Conservation (phyloP, 2,329 filamentous ascomycete species). For the Parastagonospora avenae region DNA sequence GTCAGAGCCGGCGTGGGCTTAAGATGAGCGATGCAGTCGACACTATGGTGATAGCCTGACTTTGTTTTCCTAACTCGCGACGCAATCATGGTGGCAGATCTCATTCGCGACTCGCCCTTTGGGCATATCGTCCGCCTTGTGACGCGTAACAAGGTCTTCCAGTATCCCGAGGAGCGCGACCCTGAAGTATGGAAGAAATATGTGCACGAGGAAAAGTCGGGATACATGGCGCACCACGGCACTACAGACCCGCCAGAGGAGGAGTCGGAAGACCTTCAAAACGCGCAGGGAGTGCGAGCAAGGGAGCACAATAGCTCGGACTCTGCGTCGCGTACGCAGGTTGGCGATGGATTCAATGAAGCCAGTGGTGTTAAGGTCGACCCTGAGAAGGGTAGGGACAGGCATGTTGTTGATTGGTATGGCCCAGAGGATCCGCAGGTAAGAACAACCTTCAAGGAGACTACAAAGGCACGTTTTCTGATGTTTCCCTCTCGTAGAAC, state of each 20-base stretch:
- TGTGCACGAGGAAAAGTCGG: constrained; percentile 57
- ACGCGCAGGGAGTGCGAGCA: constrained; percentile 12
- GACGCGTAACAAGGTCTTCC: constrained; percentile 44
- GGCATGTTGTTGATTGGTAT: constrained; percentile 59
- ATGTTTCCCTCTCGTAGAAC: constrained; percentile 38
- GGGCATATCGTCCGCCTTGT: constrained; percentile 51
- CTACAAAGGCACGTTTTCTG: neutral
- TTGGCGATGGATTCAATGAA: constrained; percentile 28
- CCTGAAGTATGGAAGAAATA: constrained; percentile 56
- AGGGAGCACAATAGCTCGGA: constrained; percentile 14
- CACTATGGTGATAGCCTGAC: neutral
- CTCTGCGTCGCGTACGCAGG: constrained; percentile 20
- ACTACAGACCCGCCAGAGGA: constrained; percentile 44
- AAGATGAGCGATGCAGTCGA: too few species aligned
- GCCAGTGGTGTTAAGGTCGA: constrained; percentile 53
- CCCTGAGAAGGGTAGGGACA: constrained; percentile 58
- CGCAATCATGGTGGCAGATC: constrained; percentile 15
- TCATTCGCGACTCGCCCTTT: constrained; percentile 29
- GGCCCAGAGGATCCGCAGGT: constrained; percentile 53
- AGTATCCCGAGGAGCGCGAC: constrained; percentile 56
- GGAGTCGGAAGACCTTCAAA: constrained; percentile 24
- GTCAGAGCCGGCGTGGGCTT: neutral
- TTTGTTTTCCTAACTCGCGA: neutral
- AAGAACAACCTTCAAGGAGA: constrained; percentile 2
- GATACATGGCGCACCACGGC: constrained; percentile 54